These are phyloP conservation scores for Henningerozyma blattae DNA, from an alignment of 805 yeast genomes.

Conservation along the genomic window DNA sequence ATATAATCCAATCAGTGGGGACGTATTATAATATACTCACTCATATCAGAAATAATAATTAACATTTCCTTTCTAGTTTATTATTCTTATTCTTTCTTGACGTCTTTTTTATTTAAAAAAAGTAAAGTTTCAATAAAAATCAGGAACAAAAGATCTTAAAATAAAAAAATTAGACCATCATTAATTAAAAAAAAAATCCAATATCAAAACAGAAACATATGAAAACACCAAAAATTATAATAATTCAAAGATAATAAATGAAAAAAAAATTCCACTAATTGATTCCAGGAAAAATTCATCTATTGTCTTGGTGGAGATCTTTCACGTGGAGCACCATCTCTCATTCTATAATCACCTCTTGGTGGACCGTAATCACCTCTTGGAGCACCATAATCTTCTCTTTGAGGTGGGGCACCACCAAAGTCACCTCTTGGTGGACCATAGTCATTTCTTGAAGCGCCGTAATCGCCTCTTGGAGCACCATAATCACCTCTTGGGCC, in stretches of 20 bases:
- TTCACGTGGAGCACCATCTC: slow-evolving; percentile 42
- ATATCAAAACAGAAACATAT: too few relatives aligned
- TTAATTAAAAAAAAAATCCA: too few relatives aligned
- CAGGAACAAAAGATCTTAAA: too few relatives aligned
- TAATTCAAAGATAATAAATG: not conserved
- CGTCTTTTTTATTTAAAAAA: too few relatives aligned
- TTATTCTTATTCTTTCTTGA: not conserved
- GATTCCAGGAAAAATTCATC: slow-evolving; percentile 3
- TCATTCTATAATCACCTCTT: slow-evolving; percentile 37
- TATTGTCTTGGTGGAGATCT: slow-evolving; percentile 70
- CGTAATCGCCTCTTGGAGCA: slow-evolving; percentile 14
- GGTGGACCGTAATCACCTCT: slow-evolving; percentile 23
- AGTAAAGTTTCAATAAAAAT: too few relatives aligned
- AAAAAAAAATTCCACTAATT: not conserved
- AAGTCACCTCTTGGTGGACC: slow-evolving; percentile 23
- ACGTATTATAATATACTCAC: not conserved
- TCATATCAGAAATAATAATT: not conserved
- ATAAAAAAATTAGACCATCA: too few relatives aligned
- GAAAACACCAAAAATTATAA: not conserved
- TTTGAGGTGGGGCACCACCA: too few relatives aligned
- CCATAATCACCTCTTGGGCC: slow-evolving; percentile 29
- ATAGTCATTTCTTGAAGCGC: slow-evolving; percentile 20
- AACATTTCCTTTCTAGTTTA: not conserved
- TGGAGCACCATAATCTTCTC: slow-evolving; percentile 21
- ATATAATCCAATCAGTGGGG: too few relatives aligned